A percentile compares a stretch with the other conserved stretches of the same genome.
Evolutionary conservation across 805 yeast species (phyloP).

Genomic region (Lipomyces sp.): DNA sequence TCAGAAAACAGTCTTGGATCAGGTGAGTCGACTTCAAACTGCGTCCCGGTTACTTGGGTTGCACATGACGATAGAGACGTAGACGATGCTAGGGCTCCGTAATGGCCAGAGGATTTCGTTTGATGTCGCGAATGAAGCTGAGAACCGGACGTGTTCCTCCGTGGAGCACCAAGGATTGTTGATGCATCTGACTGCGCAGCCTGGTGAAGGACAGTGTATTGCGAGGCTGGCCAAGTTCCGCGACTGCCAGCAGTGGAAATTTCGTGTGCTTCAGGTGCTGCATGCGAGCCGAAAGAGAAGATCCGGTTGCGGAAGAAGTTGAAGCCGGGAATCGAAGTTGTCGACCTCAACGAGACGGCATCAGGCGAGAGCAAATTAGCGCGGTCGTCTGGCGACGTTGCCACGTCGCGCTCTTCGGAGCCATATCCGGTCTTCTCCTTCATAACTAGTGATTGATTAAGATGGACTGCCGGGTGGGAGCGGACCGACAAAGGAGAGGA

Average conservation of each 20-base stretch:
- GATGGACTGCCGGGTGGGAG: neutral
- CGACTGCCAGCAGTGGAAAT: neutral
- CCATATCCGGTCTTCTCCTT: neutral
- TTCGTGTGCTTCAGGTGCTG: neutral
- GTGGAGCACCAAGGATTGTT: slow-evolving; percentile 37
- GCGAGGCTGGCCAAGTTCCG: neutral
- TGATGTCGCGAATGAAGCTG: slow-evolving; percentile 18
- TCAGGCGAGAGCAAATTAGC: slow-evolving; percentile 23
- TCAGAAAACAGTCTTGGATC: slow-evolving; percentile 34
- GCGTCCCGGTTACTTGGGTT: slow-evolving; percentile 5
- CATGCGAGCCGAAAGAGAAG: slow-evolving; percentile 29
- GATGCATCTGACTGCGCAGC: slow-evolving; percentile 27
- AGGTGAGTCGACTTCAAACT: slow-evolving; percentile 18
- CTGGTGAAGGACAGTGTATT: slow-evolving; percentile 29
- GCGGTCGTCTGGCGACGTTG: slow-evolving; percentile 24
- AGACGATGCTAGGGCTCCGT: slow-evolving; percentile 33
- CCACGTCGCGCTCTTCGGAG: neutral
- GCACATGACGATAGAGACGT: slow-evolving; percentile 32
- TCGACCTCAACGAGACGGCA: slow-evolving; percentile 23
- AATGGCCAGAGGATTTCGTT: slow-evolving; percentile 14
- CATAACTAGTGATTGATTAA: neutral
- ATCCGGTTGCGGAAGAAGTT: slow-evolving; percentile 31
- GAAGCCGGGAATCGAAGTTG: slow-evolving; percentile 12
- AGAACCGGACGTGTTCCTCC: slow-evolving; percentile 25
- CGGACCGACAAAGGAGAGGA: neutral